Percentiles rank a stretch among this genome's conserved stretches.
Conservation (phyloP, 352 stramenopile genomes). For the Globisporangium middletonii region DNA sequence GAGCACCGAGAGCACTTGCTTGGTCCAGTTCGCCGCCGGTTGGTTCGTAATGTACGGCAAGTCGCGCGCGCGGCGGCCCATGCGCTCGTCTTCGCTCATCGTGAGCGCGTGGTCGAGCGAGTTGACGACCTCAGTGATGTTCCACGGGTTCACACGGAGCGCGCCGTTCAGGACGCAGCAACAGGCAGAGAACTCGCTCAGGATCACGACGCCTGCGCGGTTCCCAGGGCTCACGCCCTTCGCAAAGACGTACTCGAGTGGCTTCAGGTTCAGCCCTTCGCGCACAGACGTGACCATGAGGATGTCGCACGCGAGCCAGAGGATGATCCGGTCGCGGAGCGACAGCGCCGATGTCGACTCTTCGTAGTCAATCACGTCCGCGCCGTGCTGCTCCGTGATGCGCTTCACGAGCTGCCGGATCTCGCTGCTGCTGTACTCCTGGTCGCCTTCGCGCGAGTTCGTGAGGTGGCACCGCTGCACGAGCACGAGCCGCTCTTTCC, state of each 20-base stretch:
- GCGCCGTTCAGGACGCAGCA: conserved; percentile 95
- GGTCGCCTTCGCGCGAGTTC: conserved; percentile 85
- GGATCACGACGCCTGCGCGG: conserved; percentile 91
- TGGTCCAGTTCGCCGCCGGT: conserved; percentile 93
- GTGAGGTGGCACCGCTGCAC: conserved; percentile 90
- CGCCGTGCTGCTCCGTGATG: conserved; percentile 65
- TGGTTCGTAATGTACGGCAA: conserved; percentile 95
- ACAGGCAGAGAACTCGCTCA: conserved; percentile 96
- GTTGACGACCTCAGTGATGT: conserved; percentile 90
- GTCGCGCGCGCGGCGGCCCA: conserved; percentile 90
- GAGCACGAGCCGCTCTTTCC: conserved; percentile 93
- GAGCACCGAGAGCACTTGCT: conserved; percentile 91
- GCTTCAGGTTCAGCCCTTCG: conserved; percentile 97
- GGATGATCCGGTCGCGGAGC: conserved; percentile 87
- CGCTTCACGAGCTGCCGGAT: conserved; percentile 76
- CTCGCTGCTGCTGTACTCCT: conserved; percentile 86
- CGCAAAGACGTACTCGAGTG: conserved; percentile 93
- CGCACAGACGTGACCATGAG: conserved; percentile 94
- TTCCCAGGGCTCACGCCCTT: conserved; percentile 51
- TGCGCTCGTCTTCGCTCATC: conserved; percentile 88
- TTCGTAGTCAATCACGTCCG: conserved; percentile 82
- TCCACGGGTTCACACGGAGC: conserved; percentile 96
- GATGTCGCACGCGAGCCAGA: conserved; percentile 95
- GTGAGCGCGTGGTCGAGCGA: conserved; percentile 92
- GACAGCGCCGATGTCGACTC: conserved; percentile 81